Evolutionary conservation across 1,284 basidiomycete genomes (phyloP).

Genomic region (Sutorius eximius): DNA sequence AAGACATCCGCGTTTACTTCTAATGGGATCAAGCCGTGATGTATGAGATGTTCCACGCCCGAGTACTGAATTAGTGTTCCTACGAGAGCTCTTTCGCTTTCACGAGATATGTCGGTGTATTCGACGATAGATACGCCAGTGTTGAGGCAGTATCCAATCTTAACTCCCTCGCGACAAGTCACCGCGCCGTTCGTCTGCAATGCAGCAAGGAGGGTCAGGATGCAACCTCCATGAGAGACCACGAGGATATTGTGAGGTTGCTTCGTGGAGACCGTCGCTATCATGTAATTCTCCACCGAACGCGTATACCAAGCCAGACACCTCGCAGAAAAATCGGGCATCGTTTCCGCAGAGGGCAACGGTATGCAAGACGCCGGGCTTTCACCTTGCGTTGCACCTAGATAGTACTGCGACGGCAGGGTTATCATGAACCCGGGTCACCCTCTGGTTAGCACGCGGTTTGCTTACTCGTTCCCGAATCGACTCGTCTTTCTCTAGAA

Average conservation of each 20-base stretch:
- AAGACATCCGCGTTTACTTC: slow-evolving; percentile 53
- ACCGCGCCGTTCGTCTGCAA: slow-evolving; percentile 44
- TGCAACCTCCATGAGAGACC: slow-evolving; percentile 62
- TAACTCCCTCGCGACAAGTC: slow-evolving; percentile 39
- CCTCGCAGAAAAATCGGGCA: slow-evolving; percentile 43
- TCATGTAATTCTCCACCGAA: slow-evolving; percentile 41
- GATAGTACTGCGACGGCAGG: slow-evolving; percentile 39
- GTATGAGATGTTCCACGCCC: slow-evolving; percentile 50
- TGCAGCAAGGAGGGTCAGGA: slow-evolving; percentile 48
- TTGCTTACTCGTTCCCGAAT: slow-evolving; percentile 59
- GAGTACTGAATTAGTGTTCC: slow-evolving; percentile 51
- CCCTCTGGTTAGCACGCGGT: neutral
- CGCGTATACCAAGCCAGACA: slow-evolving; percentile 59
- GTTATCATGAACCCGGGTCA: neutral
- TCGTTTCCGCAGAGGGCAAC: slow-evolving; percentile 37
- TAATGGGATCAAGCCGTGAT: slow-evolving; percentile 28
- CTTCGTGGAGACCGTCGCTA: slow-evolving; percentile 22
- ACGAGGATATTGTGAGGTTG: slow-evolving; percentile 45
- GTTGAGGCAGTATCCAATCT: slow-evolving; percentile 45
- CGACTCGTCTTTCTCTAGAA: slow-evolving; percentile 42
- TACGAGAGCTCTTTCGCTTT: slow-evolving; percentile 24
- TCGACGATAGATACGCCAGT: slow-evolving; percentile 59
- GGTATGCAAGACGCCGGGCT: slow-evolving; percentile 10
- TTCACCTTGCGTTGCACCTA: slow-evolving; percentile 60
- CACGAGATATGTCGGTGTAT: slow-evolving; percentile 31